A percentile compares a stretch with the other conserved stretches of the same genome.
Evolutionary conservation across 805 yeast genomes (phyloP).

Genomic region (Phaffomyces antillensis): DNA sequence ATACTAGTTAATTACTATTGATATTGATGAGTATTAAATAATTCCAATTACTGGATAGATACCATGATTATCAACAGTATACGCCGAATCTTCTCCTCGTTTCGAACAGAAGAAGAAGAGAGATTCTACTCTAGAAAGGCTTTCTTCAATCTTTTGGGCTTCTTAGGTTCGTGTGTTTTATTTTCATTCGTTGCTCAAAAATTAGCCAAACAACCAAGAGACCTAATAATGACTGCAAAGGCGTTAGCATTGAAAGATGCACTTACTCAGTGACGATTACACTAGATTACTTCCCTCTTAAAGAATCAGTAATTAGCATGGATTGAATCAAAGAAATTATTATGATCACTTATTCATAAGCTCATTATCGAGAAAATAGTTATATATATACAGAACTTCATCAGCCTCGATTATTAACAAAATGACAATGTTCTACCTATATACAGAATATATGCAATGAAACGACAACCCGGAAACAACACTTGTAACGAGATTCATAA

Average conservation of each 20-base stretch:
- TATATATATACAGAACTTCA: background rate
- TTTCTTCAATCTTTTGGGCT: constrained; percentile 71
- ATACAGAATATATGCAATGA: background rate
- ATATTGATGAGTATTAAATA: too few species aligned
- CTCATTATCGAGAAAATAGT: too few species aligned
- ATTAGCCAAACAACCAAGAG: constrained; percentile 23
- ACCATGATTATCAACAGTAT: constrained; percentile 64
- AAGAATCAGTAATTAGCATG: too few species aligned
- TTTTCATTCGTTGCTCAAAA: constrained; percentile 76
- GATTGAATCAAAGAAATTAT: too few species aligned
- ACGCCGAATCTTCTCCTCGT: constrained; percentile 71
- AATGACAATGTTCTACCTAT: background rate
- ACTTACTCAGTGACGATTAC: background rate
- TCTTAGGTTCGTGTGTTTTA: constrained; percentile 70
- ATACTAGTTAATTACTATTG: background rate
- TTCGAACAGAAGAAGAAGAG: constrained; percentile 83
- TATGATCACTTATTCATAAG: too few species aligned
- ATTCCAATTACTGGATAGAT: background rate
- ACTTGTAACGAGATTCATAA: background rate
- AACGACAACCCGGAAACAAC: background rate
- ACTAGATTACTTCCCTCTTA: too few species aligned
- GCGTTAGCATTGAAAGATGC: constrained; percentile 19
- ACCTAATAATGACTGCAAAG: constrained; percentile 18
- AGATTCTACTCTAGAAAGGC: constrained; percentile 69
- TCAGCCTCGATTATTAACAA: too few species aligned